Base-by-base conservation (phyloP, 2,329 filamentous ascomycete species). In the Cercospora zeae-maydis region DNA sequence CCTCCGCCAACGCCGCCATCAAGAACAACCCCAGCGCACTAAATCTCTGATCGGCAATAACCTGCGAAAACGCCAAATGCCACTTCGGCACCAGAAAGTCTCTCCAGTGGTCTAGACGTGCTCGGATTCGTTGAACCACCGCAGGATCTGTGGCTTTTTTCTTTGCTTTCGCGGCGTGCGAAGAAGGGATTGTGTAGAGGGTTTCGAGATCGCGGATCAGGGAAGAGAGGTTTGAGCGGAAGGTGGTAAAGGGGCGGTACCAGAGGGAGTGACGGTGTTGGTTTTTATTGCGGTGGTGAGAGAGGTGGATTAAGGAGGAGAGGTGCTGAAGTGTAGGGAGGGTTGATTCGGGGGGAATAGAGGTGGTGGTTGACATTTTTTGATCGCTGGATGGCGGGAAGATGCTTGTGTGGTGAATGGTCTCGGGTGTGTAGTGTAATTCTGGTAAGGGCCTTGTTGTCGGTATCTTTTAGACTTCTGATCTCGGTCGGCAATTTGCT, bases 201-300 rank as follows among this genome's bases (percentile, higher is more conserved):
- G 67, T 61, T n/a, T 62, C 58, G 27, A 73, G 56, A 9, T 71
- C 74, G 1, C 66, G 62, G 1, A 82, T 70, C 2, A 96, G 78
- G 59, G 83, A 82, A 8, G 78, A 77, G 8, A 89, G 75, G 61
- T 86, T 82, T 52, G 90, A 88, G 36, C 91, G 86, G 67, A 97
- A 82, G 67, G 88, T 83, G 58, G 83, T 83, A 65, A 97, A 86
- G 71, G 80, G 81, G 70, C 86, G 85, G 86, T 90, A 98, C 93
- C 93, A 99, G 73, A 86, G 85, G 31, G 88, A 84, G 66, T 84
- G 82, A 60, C 87, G 87, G 76, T 98, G 93, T 78, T 98, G 93
- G 79, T 97, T 98, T 73, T 88, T 88, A 80, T 97, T 95, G 71
- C 92, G 91, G 74, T 91, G 87, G 76, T 88, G 85, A 71, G 96